A percentile compares a stretch with the other conserved stretches of the same genome.
Evolutionary conservation across 345 rosid species (phyloP).

Genomic region (Murraya paniculata): DNA sequence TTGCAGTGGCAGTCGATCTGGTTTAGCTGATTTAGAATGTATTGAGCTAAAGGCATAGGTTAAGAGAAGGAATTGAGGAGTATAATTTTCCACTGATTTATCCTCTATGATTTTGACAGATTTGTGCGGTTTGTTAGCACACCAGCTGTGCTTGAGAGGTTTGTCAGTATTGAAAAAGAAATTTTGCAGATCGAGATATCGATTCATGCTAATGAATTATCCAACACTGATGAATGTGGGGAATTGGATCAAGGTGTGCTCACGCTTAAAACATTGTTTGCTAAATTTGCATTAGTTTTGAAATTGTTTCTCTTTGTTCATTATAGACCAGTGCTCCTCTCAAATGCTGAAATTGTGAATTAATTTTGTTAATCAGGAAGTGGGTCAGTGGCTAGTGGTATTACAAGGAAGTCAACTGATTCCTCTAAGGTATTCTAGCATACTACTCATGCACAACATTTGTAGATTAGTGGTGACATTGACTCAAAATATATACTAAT

Average conservation of each 20-base stretch:
- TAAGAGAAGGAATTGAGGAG: background rate
- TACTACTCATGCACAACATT: background rate
- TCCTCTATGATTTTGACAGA: slow-evolving; percentile 31
- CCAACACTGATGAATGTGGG: slow-evolving; percentile 24
- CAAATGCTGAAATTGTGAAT: background rate
- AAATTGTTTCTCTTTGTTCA: slow-evolving; percentile 6
- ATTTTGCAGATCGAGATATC: slow-evolving; percentile 69
- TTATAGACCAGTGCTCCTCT: background rate
- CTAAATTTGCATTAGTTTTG: background rate
- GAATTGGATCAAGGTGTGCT: slow-evolving; percentile 47
- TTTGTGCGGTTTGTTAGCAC: slow-evolving; percentile 85
- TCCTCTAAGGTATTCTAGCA: slow-evolving; percentile 43
- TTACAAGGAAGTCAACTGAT: slow-evolving; percentile 40
- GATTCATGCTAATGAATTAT: slow-evolving; percentile 53
- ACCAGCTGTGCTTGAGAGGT: slow-evolving; percentile 89
- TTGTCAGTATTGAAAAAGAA: slow-evolving; percentile 67
- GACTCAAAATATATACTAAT: background rate
- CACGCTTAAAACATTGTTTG: background rate
- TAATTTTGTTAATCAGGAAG: slow-evolving; percentile 29
- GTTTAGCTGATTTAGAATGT: background rate
- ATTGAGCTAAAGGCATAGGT: background rate
- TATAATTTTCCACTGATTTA: background rate
- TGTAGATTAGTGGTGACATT: background rate
- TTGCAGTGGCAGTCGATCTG: background rate
- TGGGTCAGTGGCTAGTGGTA: slow-evolving; percentile 17